Base-by-base conservation (phyloP, 2,329 filamentous ascomycete species). In the Orbilia ellipsospora region DNA sequence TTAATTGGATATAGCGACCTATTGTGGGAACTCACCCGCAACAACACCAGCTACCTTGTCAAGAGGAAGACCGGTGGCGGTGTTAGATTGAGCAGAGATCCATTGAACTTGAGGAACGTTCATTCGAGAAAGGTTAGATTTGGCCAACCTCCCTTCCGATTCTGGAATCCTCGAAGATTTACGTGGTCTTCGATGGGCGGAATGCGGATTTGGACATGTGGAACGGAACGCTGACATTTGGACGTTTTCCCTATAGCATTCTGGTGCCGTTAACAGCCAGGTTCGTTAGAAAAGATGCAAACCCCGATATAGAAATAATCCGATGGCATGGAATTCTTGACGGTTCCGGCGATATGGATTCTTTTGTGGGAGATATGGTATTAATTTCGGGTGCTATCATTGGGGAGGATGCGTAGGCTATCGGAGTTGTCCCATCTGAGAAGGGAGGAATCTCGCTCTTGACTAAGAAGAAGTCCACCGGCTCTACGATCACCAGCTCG, bases 61-160 rank as follows among this genome's bases (percentile, higher is more conserved):
- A 97, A 97, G 91, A 91, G 92, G 86, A 90, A 89, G 83, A 85
- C 86, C 81, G 87, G 87, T 82, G 93, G 92, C 83, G 92, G 92
- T 84, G 87, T 91, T 81, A 91, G 92, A 86, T 93, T 98, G 88
- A 97, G 94, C 81, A 90, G 92, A 81, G 94, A 98, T 84, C 92
- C 93, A 81, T 86, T 97, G 80, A 98, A 98, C 89, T 85, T 97
- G 85, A 88, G 86, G 84, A 97, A 97, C 90, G 86, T 90, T 86
- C 90, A 96, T 87, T 90, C 88, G 81, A 91, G 92, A 87, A 97
- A 96, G 90, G 92, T 95, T 67, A 57, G 73, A 15, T 15, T 42
- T n/a, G 8, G 8, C 15, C 31, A 36, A 36, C 31, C 10, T 36
- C 31, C 31, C 31, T 23, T 42, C 40, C 13, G 13, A n/a, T 60